phyloP scores from a whole-genome alignment of 768 basidiomycete genomes.

The Leccinum fibrillosum region DNA sequence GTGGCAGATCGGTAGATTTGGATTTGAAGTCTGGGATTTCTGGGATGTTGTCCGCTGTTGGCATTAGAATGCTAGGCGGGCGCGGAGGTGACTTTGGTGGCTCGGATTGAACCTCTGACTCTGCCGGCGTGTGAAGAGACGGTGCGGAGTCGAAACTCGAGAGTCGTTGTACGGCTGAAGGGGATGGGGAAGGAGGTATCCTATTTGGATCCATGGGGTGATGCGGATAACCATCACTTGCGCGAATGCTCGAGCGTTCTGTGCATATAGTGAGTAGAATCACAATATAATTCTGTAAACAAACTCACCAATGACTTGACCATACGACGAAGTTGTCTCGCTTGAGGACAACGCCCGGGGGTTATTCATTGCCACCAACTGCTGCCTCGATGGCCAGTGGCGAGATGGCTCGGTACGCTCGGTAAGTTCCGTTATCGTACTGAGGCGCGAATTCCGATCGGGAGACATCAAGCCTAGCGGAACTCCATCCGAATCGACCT shows the following conservation, averaged over 20 bases:
- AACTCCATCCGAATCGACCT: constrained; percentile 24
- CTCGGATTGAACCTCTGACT: constrained; percentile 30
- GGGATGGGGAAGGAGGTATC: constrained; percentile 64
- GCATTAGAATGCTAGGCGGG: constrained; percentile 43
- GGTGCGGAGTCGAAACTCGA: constrained; percentile 58
- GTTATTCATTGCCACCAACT: constrained; percentile 37
- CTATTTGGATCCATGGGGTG: constrained; percentile 48
- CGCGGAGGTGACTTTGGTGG: constrained; percentile 37
- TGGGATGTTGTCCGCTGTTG: constrained; percentile 47
- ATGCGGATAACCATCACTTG: constrained; percentile 4
- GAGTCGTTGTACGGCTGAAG: constrained; percentile 60
- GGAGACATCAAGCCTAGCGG: constrained; percentile 34
- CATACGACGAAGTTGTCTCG: constrained; percentile 56
- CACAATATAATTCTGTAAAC: background rate
- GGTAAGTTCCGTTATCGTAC: constrained; percentile 65
- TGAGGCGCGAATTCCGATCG: constrained; percentile 40
- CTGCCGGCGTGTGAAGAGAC: constrained; percentile 46
- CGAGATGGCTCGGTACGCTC: constrained; percentile 61
- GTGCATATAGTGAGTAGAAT: constrained; percentile 5
- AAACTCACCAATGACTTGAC: constrained; percentile 54
- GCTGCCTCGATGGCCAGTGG: constrained; percentile 43
- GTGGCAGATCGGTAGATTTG: constrained; percentile 38
- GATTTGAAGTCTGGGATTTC: constrained; percentile 54
- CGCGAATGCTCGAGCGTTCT: constrained; percentile 16
- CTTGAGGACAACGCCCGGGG: constrained; percentile 36